Evolutionary conservation across 805 yeast genomes (phyloP).

Genomic region (Spathaspora girioi): DNA sequence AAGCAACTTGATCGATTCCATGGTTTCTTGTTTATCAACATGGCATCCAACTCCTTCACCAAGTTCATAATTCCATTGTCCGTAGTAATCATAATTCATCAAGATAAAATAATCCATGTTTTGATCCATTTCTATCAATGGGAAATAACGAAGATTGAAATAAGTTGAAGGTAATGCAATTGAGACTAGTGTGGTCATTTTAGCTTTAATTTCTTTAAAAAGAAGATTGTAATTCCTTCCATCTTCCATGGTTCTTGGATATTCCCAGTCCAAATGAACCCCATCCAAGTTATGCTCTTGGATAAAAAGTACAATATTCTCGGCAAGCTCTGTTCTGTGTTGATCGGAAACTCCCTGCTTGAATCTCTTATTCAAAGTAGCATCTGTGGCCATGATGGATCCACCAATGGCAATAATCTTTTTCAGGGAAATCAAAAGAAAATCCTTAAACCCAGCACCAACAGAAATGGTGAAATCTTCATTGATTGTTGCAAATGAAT

Average conservation of each 20-base stretch:
- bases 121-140: conserved; percentile 12
- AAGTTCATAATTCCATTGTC: conserved; percentile 10
- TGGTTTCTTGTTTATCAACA: conserved; percentile 8
- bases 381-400: conserved; percentile 12
- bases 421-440: conserved; percentile 10
- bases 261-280: conserved; percentile 20
- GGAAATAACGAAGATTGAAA: conserved; percentile 13
- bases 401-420: conserved; percentile 17
- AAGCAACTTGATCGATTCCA: conserved; percentile 10
- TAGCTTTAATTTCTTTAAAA: conserved; percentile 10
- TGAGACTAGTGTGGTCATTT: conserved; percentile 11
- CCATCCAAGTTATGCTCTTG: conserved; percentile 14
- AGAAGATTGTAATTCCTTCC: conserved; percentile 13
- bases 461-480: conserved; percentile 11
- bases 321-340: conserved; percentile 12
- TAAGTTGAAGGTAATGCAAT: conserved; percentile 16
- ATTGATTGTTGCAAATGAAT: conserved; percentile 13
- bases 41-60: conserved; percentile 12
- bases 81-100: conserved; percentile 16
- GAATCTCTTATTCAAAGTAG: conserved; percentile 11
- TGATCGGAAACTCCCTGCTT: conserved; percentile 9
- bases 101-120: conserved; percentile 14
- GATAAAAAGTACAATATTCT: conserved; percentile 11
- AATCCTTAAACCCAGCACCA: neutral
- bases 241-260: conserved; percentile 11